Evolutionary conservation across 345 rosid genomes (phyloP).

Genomic region (Camelina hispida): DNA sequence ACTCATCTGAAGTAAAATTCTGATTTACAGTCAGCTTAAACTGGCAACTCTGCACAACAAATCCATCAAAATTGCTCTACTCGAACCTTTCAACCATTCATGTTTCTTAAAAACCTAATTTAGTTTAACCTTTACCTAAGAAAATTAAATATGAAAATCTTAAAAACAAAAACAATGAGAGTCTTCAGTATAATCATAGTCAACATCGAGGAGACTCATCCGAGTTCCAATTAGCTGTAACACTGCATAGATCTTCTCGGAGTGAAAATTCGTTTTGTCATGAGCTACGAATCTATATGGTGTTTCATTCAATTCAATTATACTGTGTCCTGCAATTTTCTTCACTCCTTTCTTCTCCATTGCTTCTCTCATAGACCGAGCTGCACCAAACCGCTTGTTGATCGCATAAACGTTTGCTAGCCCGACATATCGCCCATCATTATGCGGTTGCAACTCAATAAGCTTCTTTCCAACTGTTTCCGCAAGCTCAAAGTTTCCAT

Average conservation of each 20-base stretch:
- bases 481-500: conserved; percentile 67
- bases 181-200: conserved; percentile 16
- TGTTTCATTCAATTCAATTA: conserved; percentile 55
- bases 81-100: not conserved
- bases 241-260: conserved; percentile 50
- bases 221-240: conserved; percentile 50
- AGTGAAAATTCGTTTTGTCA: conserved; percentile 56
- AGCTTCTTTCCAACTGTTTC: conserved; percentile 74
- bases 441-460: conserved; percentile 69
- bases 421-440: conserved; percentile 76
- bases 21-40: not conserved
- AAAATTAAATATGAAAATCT: not conserved
- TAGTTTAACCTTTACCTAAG: not conserved
- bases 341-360: conserved; percentile 87
- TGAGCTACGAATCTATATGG: conserved; percentile 71
- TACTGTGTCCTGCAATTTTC: conserved; percentile 76
- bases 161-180: not conserved
- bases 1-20: not conserved
- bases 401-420: conserved; percentile 70
- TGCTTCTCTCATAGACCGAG: conserved; percentile 61
- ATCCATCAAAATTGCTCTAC: not conserved
- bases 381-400: conserved; percentile 64
- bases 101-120: not conserved
- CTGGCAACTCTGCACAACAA: not conserved
- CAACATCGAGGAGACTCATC: conserved; percentile 48